phyloP scores from a whole-genome alignment of 1,284 basidiomycete genomes.

The Trametes polyzona region DNA sequence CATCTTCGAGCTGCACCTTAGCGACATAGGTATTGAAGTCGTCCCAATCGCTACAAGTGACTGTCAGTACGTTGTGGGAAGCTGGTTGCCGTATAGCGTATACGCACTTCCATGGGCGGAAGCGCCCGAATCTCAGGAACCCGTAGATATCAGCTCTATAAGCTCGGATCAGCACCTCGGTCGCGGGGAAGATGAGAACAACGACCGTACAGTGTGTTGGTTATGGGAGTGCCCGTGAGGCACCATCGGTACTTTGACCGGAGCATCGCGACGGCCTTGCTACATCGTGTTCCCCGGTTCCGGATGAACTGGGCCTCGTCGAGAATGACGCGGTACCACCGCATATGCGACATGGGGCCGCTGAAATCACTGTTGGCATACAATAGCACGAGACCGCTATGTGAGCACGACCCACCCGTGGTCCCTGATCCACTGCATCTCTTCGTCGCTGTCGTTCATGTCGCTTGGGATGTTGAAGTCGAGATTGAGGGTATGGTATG shows the following conservation, averaged over 20 bases:
- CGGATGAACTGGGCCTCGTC: constrained; percentile 77
- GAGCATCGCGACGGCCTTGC: constrained; percentile 59
- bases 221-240: constrained; percentile 74
- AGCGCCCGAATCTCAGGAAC: constrained; percentile 65
- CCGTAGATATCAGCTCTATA: constrained; percentile 69
- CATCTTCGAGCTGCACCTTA: constrained; percentile 55
- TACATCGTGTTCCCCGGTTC: constrained; percentile 64
- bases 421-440: constrained; percentile 49
- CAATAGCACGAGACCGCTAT: no score
- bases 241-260: constrained; percentile 69
- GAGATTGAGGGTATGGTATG: constrained; percentile 63
- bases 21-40: constrained; percentile 62
- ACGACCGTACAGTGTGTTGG: constrained; percentile 67
- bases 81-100: not conserved
- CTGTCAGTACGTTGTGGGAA: constrained; percentile 29
- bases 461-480: constrained; percentile 57
- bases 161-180: not conserved
- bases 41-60: constrained; percentile 52
- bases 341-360: constrained; percentile 56
- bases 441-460: constrained; percentile 45
- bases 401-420: no score
- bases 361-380: no score
- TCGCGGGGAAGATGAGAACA: not conserved
- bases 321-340: constrained; percentile 65
- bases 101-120: constrained; percentile 62